Conservation (phyloP, 2,329 filamentous ascomycete genomes). For the Trichoderma pleuroti region DNA sequence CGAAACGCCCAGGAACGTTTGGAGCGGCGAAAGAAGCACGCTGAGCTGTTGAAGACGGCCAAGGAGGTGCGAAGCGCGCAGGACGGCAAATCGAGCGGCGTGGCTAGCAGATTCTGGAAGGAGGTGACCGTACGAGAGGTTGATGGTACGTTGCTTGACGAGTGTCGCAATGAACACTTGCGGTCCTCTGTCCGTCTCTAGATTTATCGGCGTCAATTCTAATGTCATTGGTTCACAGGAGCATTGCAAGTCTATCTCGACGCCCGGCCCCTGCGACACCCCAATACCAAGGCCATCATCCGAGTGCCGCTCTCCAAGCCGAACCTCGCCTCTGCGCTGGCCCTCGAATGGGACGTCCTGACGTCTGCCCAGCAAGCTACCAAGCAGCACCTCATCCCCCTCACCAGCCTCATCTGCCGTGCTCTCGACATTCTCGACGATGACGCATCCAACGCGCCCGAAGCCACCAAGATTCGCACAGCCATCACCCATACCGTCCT, state of each 20-base stretch:
- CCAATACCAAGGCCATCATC: slow-evolving; percentile 67
- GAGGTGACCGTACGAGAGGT: slow-evolving; percentile 69
- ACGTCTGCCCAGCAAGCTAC: slow-evolving; percentile 78
- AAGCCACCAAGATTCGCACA: slow-evolving; percentile 53
- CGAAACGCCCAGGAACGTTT: slow-evolving; percentile 43
- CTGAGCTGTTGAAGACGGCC: slow-evolving; percentile 51
- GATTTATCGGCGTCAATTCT: background rate
- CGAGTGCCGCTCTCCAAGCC: slow-evolving; percentile 71
- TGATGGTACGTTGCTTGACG: slow-evolving; percentile 47
- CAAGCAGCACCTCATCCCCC: slow-evolving; percentile 80
- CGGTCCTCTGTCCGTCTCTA: too few relatives aligned
- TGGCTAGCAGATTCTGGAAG: slow-evolving; percentile 83
- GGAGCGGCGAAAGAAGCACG: slow-evolving; percentile 51
- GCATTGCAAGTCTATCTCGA: slow-evolving; percentile 70
- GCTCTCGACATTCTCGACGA: slow-evolving; percentile 76
- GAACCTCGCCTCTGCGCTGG: slow-evolving; percentile 78
- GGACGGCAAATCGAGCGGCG: slow-evolving; percentile 39
- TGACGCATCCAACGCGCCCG: slow-evolving; percentile 43
- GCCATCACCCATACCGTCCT: slow-evolving; percentile 67
- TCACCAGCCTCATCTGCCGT: slow-evolving; percentile 80
- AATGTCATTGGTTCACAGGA: slow-evolving; percentile 29
- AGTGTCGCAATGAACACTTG: background rate
- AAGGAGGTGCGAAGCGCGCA: slow-evolving; percentile 43
- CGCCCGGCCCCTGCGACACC: slow-evolving; percentile 72
- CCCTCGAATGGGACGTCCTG: slow-evolving; percentile 89